Conservation (phyloP, 2,329 filamentous ascomycete species). For the Hymenoscyphus scutula region DNA sequence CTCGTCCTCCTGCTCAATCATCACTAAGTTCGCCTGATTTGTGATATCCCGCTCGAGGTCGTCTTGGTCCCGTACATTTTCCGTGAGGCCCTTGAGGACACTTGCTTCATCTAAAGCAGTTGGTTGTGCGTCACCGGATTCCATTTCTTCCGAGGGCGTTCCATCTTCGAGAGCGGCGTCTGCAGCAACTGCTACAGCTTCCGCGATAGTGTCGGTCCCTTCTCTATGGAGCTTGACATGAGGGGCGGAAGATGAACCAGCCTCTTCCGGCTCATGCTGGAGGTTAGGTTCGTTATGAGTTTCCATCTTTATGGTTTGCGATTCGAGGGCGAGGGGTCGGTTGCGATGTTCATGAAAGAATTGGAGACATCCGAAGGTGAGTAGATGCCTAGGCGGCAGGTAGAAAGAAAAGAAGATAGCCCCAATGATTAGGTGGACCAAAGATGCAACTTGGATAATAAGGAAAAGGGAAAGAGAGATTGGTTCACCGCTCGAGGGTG, state of each 20-base stretch:
- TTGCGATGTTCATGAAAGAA: neutral
- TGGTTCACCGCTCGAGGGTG: neutral
- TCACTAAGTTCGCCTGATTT: constrained; percentile 55
- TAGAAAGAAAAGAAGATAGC: neutral
- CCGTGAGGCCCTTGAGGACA: constrained; percentile 58
- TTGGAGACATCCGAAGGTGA: neutral
- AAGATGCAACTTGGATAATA: neutral
- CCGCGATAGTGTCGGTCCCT: constrained; percentile 26
- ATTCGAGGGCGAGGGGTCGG: neutral
- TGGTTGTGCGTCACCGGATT: constrained; percentile 16
- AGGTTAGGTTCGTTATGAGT: neutral
- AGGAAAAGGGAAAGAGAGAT: neutral
- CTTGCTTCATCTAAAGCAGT: constrained; percentile 32
- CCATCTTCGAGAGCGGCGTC: constrained; percentile 25
- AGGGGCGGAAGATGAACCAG: constrained; percentile 8
- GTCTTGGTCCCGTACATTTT: constrained; percentile 77
- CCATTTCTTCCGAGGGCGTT: constrained; percentile 22
- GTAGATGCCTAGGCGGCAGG: neutral
- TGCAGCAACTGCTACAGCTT: constrained; percentile 26
- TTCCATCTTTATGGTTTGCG: constrained; percentile 13
- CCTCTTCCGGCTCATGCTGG: constrained; percentile 5
- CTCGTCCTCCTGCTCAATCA: constrained; percentile 62
- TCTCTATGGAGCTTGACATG: constrained; percentile 23
- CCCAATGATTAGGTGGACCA: too few relatives aligned
- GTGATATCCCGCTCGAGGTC: constrained; percentile 87